phyloP scores from a whole-genome alignment of 1,139 yeast species.

The Nadsonia starkeyi-henricii region DNA sequence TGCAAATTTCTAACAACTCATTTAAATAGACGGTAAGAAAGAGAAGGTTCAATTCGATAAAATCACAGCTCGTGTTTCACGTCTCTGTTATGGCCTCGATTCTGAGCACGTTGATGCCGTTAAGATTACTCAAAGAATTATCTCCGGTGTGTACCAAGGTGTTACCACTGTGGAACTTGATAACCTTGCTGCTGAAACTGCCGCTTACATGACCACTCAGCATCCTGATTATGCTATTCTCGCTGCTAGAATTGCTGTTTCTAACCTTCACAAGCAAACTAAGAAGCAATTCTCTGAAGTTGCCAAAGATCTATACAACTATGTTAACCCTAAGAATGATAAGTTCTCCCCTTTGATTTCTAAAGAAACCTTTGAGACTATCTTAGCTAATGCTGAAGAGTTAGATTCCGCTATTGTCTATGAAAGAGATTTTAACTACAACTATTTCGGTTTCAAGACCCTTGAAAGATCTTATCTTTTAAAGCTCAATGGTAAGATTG shows the following conservation, averaged over 20 bases:
- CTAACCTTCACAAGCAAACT: slow-evolving; percentile 86
- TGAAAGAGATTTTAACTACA: slow-evolving; percentile 72
- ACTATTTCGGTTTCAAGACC: slow-evolving; percentile 80
- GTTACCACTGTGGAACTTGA: slow-evolving; percentile 88
- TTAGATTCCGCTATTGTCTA: slow-evolving; percentile 69
- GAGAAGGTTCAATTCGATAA: slow-evolving; percentile 78
- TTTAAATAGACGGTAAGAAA: slow-evolving; percentile 46
- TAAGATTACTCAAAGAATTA: slow-evolving; percentile 76
- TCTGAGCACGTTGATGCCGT: slow-evolving; percentile 77
- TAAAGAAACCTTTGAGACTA: slow-evolving; percentile 49
- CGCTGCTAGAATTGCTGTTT: slow-evolving; percentile 90
- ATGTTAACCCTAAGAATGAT: slow-evolving; percentile 66
- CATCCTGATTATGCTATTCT: slow-evolving; percentile 93
- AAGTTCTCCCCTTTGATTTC: slow-evolving; percentile 74
- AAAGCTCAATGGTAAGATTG: slow-evolving; percentile 55
- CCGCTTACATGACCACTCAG: slow-evolving; percentile 90
- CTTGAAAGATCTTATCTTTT: slow-evolving; percentile 71
- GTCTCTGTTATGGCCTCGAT: slow-evolving; percentile 73
- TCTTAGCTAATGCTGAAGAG: slow-evolving; percentile 51
- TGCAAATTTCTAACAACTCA: slow-evolving; percentile 5
- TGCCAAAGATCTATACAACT: slow-evolving; percentile 53
- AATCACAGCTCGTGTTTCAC: slow-evolving; percentile 50
- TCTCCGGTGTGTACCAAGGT: slow-evolving; percentile 88
- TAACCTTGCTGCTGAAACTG: slow-evolving; percentile 91
- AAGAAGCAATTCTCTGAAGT: slow-evolving; percentile 80